Conservation (phyloP, 1,284 basidiomycete genomes). For the Ustilago hordei region DNA sequence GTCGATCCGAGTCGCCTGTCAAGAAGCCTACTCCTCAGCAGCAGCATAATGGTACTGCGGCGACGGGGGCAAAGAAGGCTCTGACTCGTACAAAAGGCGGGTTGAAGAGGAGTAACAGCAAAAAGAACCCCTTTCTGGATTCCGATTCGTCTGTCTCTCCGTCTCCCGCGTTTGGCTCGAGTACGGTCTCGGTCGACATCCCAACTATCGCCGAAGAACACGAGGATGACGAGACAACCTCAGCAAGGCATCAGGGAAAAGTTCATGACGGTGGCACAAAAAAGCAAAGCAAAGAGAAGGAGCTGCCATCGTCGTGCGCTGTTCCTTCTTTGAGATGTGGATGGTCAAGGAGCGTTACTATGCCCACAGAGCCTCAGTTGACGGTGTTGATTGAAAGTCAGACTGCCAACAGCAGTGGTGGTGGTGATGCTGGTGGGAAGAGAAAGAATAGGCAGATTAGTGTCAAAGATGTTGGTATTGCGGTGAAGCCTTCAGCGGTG, state of each 20-base stretch:
- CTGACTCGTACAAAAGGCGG: constrained; percentile 9
- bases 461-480: constrained; percentile 16
- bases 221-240: constrained; percentile 6
- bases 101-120: constrained; percentile 38
- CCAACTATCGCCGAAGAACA: constrained; percentile 26
- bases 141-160: constrained; percentile 12
- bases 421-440: not conserved
- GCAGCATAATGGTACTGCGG: constrained; percentile 1
- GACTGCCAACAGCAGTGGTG: not conserved
- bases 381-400: constrained; percentile 29
- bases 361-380: constrained; percentile 22
- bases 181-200: constrained; percentile 26
- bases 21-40: constrained; percentile 26
- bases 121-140: constrained; percentile 29
- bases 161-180: not conserved
- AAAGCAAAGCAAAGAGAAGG: constrained; percentile 28
- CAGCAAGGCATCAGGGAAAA: constrained; percentile 34
- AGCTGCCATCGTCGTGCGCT: constrained; percentile 42
- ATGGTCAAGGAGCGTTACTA: constrained; percentile 20
- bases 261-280: constrained; percentile 39
- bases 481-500: constrained; percentile 19
- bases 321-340: constrained; percentile 14
- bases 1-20: constrained; percentile 35
- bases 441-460: not conserved
- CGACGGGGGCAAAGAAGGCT: constrained; percentile 3